These are phyloP conservation scores for Gaillardinia entomophila DNA, from an alignment of 805 yeast genomes.

Conservation along the genomic window DNA sequence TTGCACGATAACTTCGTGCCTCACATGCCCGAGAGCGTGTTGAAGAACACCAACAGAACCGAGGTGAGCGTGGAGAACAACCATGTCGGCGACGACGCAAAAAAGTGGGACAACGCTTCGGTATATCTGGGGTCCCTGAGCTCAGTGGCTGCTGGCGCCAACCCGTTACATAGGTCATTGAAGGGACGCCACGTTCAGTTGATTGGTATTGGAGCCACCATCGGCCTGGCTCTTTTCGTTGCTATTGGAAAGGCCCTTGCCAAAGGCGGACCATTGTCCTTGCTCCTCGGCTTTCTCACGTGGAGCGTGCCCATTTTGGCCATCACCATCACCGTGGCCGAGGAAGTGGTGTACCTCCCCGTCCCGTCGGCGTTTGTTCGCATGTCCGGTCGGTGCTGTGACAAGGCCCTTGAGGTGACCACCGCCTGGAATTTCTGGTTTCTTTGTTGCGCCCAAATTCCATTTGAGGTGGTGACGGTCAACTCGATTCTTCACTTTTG, in stretches of 20 bases:
- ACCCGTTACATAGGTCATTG: constrained; percentile 8
- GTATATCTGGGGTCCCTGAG: neutral
- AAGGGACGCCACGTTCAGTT: constrained; percentile 14
- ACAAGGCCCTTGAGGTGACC: constrained; percentile 11
- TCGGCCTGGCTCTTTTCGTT: constrained; percentile 14
- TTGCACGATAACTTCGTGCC: neutral
- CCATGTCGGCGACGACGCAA: no score
- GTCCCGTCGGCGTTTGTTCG: constrained; percentile 16
- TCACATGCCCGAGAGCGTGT: no score
- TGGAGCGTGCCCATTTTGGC: constrained; percentile 14
- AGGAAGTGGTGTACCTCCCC: constrained; percentile 13
- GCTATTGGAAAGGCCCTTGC: constrained; percentile 11
- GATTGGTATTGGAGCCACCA: constrained; percentile 16
- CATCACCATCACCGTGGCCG: constrained; percentile 12
- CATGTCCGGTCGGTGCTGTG: constrained; percentile 15
- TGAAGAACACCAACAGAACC: no score
- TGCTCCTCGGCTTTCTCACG: constrained; percentile 9
- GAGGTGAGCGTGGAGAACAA: no score
- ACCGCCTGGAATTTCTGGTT: constrained; percentile 18
- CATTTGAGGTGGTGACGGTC: constrained; percentile 14
- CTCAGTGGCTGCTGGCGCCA: neutral
- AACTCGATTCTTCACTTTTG: constrained; percentile 14
- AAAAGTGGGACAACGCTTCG: neutral
- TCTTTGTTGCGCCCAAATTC: constrained; percentile 14
- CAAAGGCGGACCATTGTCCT: constrained; percentile 10